Base-by-base conservation (phyloP, 1,284 basidiomycete species). In the Volvariella volvacea region DNA sequence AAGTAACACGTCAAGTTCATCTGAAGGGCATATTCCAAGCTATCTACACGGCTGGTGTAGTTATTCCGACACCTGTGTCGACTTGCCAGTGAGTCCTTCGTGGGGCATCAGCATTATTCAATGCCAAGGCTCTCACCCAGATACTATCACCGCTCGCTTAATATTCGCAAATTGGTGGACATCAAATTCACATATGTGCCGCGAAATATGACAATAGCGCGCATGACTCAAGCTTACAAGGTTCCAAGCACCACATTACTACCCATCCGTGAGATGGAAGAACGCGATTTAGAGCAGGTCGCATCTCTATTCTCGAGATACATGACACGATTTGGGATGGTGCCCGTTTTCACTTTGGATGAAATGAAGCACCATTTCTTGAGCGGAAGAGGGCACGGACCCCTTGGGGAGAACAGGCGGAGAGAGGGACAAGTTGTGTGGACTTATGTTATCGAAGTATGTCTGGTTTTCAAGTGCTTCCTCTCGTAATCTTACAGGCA, bases 401-500 rank as follows among this genome's bases (percentile, higher is more conserved):
- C 71, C 30, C 66, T 69, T 25, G 74, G 67, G 47, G 66, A 65
- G 36, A 49, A 55, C 20, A 62, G 72, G 1, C 68, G 80, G 50
- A 72, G 88, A 48, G 68, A 77, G 16, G 81, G 74, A 14, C 95
- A 98, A 61, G 95, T 99, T 31, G 85, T 90, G 1, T 99, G 95
- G 95, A 76, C 89, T 2, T 99, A 96, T 58, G 95, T 99, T 25
- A 88, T 97, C 31, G 94, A 98, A 76, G 92, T 92, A 55, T 50
- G 71, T 58, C 25, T 20, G 10, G 15, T 20, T 16, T 25, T 4
- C 33, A 8, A 30, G 28, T 32, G 6, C 6, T 44, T 54, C 14
- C 40, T 17, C 44, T 9, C 17, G 21, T 6, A 19, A 43, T 9
- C 38, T 12, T 12, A 22, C 19, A 33, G 10, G 22, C 17, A 17